Evolutionary conservation across 2,329 filamentous ascomycete species (phyloP).

Genomic region (Penicillium sp.): DNA sequence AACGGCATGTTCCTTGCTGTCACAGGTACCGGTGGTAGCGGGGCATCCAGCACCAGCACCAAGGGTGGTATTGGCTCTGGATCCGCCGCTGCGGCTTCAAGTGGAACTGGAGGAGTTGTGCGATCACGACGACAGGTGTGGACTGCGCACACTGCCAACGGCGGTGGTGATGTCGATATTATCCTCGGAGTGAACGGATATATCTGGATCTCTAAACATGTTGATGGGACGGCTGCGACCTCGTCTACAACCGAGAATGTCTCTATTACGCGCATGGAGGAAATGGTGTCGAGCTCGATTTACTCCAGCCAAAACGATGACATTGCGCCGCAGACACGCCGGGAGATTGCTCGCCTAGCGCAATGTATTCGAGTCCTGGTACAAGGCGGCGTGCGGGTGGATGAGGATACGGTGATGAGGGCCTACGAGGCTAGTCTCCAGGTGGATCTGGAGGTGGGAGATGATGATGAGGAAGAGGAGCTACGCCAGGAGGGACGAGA

Average conservation of each 20-base stretch:
- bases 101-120: constrained; percentile 71
- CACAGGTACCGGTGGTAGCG: constrained; percentile 67
- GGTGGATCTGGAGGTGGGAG: constrained; percentile 47
- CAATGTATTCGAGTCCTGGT: constrained; percentile 79
- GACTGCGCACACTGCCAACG: constrained; percentile 55
- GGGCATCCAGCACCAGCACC: constrained; percentile 42
- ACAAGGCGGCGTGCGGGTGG: constrained; percentile 74
- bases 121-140: constrained; percentile 80
- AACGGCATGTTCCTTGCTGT: constrained; percentile 89
- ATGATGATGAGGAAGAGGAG: constrained; percentile 34
- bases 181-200: constrained; percentile 94
- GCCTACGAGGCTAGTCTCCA: constrained; percentile 80
- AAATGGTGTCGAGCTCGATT: constrained; percentile 74
- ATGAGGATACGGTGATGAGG: constrained; percentile 79
- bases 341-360: constrained; percentile 79
- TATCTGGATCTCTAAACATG: constrained; percentile 87
- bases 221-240: constrained; percentile 49
- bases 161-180: constrained; percentile 64
- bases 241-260: constrained; percentile 49
- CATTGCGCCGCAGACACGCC: constrained; percentile 69
- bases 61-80: constrained; percentile 30
- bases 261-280: constrained; percentile 78
- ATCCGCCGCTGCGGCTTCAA: constrained; percentile 60
- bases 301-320: constrained; percentile 95
- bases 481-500: constrained; percentile 34